Conservation (phyloP, 1,284 basidiomycete species). For the Veloporphyrellus conicus region DNA sequence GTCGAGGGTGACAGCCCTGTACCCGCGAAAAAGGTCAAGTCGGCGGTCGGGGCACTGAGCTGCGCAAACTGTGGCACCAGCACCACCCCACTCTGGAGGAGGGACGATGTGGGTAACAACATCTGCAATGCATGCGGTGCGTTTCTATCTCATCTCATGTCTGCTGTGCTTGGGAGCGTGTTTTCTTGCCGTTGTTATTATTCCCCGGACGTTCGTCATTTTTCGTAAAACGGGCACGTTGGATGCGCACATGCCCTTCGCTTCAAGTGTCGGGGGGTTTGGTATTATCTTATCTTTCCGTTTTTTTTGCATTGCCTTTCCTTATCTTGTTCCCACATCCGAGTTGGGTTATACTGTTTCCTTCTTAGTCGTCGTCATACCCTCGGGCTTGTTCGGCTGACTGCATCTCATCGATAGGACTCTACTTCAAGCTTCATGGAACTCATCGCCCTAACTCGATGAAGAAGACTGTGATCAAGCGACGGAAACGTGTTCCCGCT, state of each 20-base stretch:
- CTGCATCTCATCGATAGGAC: constrained; percentile 49
- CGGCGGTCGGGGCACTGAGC: constrained; percentile 73
- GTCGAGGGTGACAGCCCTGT: constrained; percentile 26
- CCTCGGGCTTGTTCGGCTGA: constrained; percentile 21
- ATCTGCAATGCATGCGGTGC: constrained; percentile 91
- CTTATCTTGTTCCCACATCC: constrained; percentile 19
- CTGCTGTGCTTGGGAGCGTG: constrained; percentile 28
- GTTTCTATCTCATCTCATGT: constrained; percentile 39
- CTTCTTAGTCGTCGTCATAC: constrained; percentile 1
- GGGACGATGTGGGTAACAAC: constrained; percentile 91
- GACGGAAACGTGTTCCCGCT: constrained; percentile 91
- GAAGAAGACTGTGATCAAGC: constrained; percentile 99
- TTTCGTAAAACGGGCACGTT: constrained; percentile 27
- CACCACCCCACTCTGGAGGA: constrained; percentile 90
- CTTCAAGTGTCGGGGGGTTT: constrained; percentile 16
- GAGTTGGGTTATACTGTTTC: not conserved
- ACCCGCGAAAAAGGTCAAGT: constrained; percentile 31
- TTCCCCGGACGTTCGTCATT: constrained; percentile 13
- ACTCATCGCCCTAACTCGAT: constrained; percentile 95
- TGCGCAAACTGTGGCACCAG: constrained; percentile 92
- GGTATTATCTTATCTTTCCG: constrained; percentile 23
- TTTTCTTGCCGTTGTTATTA: constrained; percentile 20
- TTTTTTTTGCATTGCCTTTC: constrained; percentile 9
- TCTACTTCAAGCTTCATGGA: constrained; percentile 98
- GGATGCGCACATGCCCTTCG: constrained; percentile 16